Evolutionary conservation across 2,329 filamentous ascomycete species (phyloP), one percentile per base, ranked within the genome.

Genomic region (Aspergillus carbonarius): DNA sequence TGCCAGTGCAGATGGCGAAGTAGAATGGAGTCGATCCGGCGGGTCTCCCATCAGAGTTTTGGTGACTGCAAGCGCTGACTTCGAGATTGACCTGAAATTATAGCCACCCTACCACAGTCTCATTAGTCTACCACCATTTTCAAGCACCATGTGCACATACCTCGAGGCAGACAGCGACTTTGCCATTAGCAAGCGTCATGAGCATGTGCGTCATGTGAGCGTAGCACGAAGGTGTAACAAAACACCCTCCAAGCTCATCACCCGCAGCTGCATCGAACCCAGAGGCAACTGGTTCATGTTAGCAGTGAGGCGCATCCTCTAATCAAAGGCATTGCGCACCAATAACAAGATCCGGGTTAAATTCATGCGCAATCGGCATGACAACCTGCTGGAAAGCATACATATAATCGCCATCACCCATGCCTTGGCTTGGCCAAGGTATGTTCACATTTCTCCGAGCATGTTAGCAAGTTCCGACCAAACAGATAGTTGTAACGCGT

Each of bases 141-240:
- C 15, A 20, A 23, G 5, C 5, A n/a, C 27, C 5, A 12, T 9
- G 32, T 12, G 39, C 9, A 5, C 66, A 52, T 60, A 81, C 79
- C 74, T 99, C 95, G 2, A 99, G 82, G 71, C 93, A 97, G 8
- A 97, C 93, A 2, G 91, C 90, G 13, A 99, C 83, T 71, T 93
- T 96, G 27, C 95, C 95, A 46, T 88, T 83, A 0, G 95, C 93
- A 18, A 99, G 82, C 2, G 91, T 92, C 93, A 97, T 98, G 49
- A 99, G 85, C 93, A 98, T 97, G 72, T 97, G 92, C 15, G 95
- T 98, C 95, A 99, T 98, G 71, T 99, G 93, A 13, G 93, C 91
- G 72, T 98, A 99, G 71, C 95, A 96, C 4, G 87, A 79, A 0
- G 95, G 95, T 1, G 92, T 89, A 5, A 99, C 95, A 70, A 92